Conservation (phyloP, 2,329 filamentous ascomycete genomes). For the Xylaria sp. region DNA sequence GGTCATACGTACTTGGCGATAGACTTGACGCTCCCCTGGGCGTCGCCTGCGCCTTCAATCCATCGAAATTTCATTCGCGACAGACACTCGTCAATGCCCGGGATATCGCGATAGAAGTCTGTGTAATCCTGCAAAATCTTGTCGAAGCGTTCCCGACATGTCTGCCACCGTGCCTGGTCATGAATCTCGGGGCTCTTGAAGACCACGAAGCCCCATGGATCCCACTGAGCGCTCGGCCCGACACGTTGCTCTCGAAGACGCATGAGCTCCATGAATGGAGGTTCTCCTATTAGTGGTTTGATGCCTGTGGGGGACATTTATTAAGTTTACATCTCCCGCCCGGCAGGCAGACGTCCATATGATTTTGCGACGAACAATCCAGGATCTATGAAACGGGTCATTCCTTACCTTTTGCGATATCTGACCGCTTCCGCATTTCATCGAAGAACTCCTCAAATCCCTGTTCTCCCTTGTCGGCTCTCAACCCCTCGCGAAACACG, state of each 20-base stretch:
- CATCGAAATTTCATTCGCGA: slow-evolving; percentile 34
- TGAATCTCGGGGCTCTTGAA: slow-evolving; percentile 36
- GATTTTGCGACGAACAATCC: neutral
- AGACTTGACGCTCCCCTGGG: slow-evolving; percentile 29
- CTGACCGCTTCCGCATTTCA: slow-evolving; percentile 33
- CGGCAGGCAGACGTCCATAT: neutral
- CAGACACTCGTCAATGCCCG: slow-evolving; percentile 29
- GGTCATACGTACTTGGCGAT: slow-evolving; percentile 27
- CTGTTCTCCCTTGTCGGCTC: slow-evolving; percentile 32
- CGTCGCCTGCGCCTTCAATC: slow-evolving; percentile 32
- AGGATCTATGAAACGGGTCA: neutral
- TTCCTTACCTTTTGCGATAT: slow-evolving; percentile 22
- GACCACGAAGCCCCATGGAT: slow-evolving; percentile 36
- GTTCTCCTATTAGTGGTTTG: slow-evolving; percentile 25
- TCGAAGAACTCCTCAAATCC: slow-evolving; percentile 34
- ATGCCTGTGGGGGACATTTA: slow-evolving; percentile 14
- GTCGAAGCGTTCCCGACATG: slow-evolving; percentile 34
- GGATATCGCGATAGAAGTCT: slow-evolving; percentile 20
- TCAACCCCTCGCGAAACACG: slow-evolving; percentile 32
- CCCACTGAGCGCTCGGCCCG: slow-evolving; percentile 25
- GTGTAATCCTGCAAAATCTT: slow-evolving; percentile 29
- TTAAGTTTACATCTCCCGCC: neutral
- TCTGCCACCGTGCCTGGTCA: slow-evolving; percentile 27
- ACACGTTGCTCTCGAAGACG: slow-evolving; percentile 27
- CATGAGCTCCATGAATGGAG: slow-evolving; percentile 35